Base-by-base conservation (phyloP, 495 filamentous ascomycete species). In the Daldinia bambusicola region DNA sequence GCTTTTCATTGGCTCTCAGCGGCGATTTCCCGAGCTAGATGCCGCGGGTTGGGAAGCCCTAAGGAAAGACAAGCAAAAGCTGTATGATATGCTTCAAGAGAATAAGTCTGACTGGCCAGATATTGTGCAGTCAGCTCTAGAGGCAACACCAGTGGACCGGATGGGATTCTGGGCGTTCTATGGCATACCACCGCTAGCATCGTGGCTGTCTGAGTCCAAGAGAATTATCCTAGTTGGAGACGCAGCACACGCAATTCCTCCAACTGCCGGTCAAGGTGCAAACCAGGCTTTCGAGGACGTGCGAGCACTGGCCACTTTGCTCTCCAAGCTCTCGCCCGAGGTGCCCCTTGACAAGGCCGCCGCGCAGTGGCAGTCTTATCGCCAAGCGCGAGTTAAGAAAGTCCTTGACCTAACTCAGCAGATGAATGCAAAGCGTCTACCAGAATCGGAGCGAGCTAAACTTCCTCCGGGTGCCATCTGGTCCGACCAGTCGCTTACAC, bases 221-320 rank as follows among this genome's bases (percentile, higher is more conserved):
- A 53, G 63, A 30, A 66, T 79, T 72, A 72, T 81, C 14, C 56
- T 84, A 13, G 63, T 83, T 2, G 81, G 82, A 13, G 82, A 84
- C 67, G 80, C 81, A 10, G 80, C 81, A 7, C 81, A 84, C 67
- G 82, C 80, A 8, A 82, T 81, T 67, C 75, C 80, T 2, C 81
- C 80, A 4, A 78, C 80, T 40, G 74, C 73, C 13, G 76, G 79
- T 1, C 77, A 78, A 52, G 76, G 79, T 12, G 74, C 70, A 12
- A 76, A 75, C 50, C 69, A 75, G 30, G 76, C 77, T 0, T 76
- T 80, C 32, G 77, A 79, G 52, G 77, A 80, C 61, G 70, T 73
- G 10, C 69, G 75, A 45, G 71, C 69, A 31, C 66, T 80, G 18
- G 71, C 63, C 18, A 69, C 64, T 18, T 61, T 77, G 8, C 45